A percentile compares a stretch with the other conserved stretches of the same genome.
phyloP scores from a whole-genome alignment of 2,329 filamentous ascomycete genomes.

The Aspergillus neoniger region DNA sequence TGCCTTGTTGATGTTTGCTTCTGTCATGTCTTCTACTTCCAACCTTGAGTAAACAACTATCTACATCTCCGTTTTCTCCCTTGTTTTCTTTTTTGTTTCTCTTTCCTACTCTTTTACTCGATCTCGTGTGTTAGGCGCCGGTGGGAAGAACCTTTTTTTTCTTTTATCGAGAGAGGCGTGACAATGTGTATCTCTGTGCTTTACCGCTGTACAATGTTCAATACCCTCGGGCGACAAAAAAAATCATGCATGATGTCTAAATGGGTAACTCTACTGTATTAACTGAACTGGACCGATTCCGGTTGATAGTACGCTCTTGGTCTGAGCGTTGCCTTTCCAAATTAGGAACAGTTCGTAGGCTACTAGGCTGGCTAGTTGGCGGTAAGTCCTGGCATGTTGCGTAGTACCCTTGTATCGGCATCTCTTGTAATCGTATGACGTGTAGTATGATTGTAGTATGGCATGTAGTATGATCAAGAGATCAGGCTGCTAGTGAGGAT shows the following conservation, averaged over 20 bases:
- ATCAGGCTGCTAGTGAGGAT: no score
- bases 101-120: no score
- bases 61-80: slow-evolving; percentile 9
- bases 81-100: not conserved
- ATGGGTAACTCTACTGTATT: slow-evolving; percentile 15
- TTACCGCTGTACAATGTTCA: slow-evolving; percentile 39
- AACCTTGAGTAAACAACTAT: slow-evolving; percentile 23
- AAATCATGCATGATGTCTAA: slow-evolving; percentile 28
- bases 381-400: no score
- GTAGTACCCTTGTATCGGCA: no score
- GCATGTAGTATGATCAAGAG: no score
- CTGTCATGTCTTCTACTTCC: slow-evolving; percentile 26
- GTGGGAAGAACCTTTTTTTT: slow-evolving; percentile 19
- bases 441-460: not conserved
- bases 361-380: no score
- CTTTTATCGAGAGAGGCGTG: slow-evolving; percentile 23
- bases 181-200: slow-evolving; percentile 23
- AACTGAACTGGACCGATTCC: no score
- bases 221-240: slow-evolving; percentile 37
- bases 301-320: no score
- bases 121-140: slow-evolving; percentile 24
- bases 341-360: no score
- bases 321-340: no score
- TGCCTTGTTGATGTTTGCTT: slow-evolving; percentile 21
- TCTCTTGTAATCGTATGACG: no score